phyloP scores from a whole-genome alignment of 495 filamentous ascomycete genomes.

The Penicillium steckii region DNA sequence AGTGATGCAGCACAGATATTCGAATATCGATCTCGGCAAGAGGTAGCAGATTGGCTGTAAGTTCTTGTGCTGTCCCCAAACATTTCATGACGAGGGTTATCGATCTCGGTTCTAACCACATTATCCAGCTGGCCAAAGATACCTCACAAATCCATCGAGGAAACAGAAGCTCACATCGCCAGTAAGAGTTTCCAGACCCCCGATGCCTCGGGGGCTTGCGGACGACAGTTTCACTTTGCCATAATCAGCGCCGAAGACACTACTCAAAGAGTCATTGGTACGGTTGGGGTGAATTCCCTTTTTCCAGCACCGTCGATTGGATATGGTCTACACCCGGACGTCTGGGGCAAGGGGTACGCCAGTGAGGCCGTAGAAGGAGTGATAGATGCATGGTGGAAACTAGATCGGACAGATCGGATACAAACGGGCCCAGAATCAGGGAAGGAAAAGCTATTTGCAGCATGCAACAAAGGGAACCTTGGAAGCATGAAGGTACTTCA shows the following conservation, averaged over 20 bases:
- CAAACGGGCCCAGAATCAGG: neutral
- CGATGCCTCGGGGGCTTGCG: conserved; percentile 23
- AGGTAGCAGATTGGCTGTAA: conserved; percentile 32
- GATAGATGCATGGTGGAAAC: conserved; percentile 25
- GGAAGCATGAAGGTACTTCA: conserved; percentile 25
- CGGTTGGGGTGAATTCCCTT: conserved; percentile 23
- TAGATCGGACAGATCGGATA: conserved; percentile 3
- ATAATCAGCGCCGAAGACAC: conserved; percentile 17
- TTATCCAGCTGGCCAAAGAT: conserved; percentile 18
- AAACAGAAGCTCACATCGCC: conserved; percentile 20
- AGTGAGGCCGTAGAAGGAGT: conserved; percentile 22
- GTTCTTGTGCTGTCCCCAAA: neutral
- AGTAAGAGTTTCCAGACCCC: conserved; percentile 21
- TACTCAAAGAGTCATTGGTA: conserved; percentile 17
- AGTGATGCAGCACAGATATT: conserved; percentile 21
- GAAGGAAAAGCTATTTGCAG: conserved; percentile 21
- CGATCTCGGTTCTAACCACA: neutral
- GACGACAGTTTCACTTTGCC: conserved; percentile 23
- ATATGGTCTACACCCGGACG: conserved; percentile 26
- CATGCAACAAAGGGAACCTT: conserved; percentile 20
- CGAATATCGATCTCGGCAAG: conserved; percentile 19
- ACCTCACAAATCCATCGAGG: conserved; percentile 17
- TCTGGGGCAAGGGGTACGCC: conserved; percentile 21
- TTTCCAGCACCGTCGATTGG: conserved; percentile 26
- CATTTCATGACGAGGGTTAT: neutral